Conservation (phyloP, 2,329 filamentous ascomycete species). For the Pseudocercospora fuligena region DNA sequence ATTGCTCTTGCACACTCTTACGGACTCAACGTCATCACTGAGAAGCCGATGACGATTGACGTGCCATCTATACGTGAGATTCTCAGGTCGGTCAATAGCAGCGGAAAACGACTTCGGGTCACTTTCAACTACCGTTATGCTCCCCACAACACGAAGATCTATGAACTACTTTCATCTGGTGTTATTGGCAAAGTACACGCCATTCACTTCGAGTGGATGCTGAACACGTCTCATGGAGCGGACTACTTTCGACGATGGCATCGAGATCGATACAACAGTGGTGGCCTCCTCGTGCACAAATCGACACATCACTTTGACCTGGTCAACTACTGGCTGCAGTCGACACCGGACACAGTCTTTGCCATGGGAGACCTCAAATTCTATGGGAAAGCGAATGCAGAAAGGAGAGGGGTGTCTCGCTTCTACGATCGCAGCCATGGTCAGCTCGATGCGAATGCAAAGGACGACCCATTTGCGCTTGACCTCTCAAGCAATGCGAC, state of each 20-base stretch:
- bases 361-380: constrained; percentile 64
- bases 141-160: constrained; percentile 67
- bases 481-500: constrained; percentile 59
- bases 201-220: constrained; percentile 69
- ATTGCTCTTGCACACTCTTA: constrained; percentile 64
- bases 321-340: constrained; percentile 66
- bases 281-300: constrained; percentile 65
- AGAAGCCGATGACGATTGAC: constrained; percentile 70
- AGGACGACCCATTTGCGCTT: constrained; percentile 63
- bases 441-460: constrained; percentile 52
- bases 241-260: constrained; percentile 70
- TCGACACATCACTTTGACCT: constrained; percentile 68
- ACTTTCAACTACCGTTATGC: constrained; percentile 70
- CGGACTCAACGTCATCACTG: constrained; percentile 65
- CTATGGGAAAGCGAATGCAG: constrained; percentile 66
- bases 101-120: constrained; percentile 57
- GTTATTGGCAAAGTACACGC: constrained; percentile 60
- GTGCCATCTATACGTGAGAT: constrained; percentile 60
- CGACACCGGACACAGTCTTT: constrained; percentile 60
- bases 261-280: constrained; percentile 64
- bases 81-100: constrained; percentile 59
- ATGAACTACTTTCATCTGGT: constrained; percentile 58
- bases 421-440: constrained; percentile 60
- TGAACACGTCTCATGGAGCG: constrained; percentile 65
- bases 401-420: constrained; percentile 56